These are phyloP conservation scores for Zizania latifolia DNA, from an alignment of 176 grass and related monocot species.

Conservation along the genomic window DNA sequence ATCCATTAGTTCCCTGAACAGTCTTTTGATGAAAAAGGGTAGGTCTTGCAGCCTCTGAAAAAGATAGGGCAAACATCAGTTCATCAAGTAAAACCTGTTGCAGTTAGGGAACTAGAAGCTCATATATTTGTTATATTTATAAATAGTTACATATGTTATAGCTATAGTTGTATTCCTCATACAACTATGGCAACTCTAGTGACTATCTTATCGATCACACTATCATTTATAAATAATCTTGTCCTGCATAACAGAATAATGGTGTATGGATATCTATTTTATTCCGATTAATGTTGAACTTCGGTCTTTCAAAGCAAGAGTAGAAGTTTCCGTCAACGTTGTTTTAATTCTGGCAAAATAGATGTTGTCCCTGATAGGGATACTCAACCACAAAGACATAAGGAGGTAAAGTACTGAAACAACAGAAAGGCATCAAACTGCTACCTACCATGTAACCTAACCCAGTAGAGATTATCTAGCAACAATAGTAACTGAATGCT, in stretches of 20 bases:
- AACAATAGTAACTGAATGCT: not conserved
- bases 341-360: not conserved
- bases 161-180: not conserved
- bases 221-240: not conserved
- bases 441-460: not conserved
- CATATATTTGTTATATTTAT: not conserved
- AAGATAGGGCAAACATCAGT: too few species aligned
- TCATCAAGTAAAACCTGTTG: too few species aligned
- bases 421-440: not conserved
- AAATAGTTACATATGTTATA: not conserved
- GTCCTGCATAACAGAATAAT: not conserved
- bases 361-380: not conserved
- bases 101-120: not conserved
- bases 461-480: not conserved
- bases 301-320: not conserved
- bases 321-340: not conserved
- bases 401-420: not conserved
- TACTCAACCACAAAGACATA: not conserved
- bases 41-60: conserved; percentile 85
- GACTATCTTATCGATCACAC: not conserved
- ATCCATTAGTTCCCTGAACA: conserved; percentile 86
- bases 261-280: not conserved
- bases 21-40: conserved; percentile 74
- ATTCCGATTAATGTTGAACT: not conserved
- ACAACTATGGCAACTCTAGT: not conserved